phyloP scores from a whole-genome alignment of 352 stramenopile species.

The Phytopythium chamaehyphon region DNA sequence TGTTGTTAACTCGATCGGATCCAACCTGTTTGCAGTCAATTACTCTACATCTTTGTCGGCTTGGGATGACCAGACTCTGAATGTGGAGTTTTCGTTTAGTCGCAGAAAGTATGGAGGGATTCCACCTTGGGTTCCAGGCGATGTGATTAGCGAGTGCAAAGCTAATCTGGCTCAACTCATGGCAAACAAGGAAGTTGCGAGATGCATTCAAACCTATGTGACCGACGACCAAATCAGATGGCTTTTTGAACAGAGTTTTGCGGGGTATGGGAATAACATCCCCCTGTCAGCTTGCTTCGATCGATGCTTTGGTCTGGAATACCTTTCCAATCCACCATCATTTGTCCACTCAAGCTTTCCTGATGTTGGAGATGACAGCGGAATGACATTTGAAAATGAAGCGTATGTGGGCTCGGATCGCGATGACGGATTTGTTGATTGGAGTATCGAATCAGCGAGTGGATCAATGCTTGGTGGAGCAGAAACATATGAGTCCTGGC shows the following conservation, averaged over 20 bases:
- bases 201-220: conserved; percentile 18
- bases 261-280: background rate
- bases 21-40: conserved; percentile 31
- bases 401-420: background rate
- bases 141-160: conserved; percentile 16
- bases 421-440: background rate
- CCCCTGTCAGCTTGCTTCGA: background rate
- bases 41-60: conserved; percentile 21
- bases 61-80: conserved; percentile 11
- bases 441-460: background rate
- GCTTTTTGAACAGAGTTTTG: conserved; percentile 10
- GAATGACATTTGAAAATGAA: too few species aligned
- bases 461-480: background rate
- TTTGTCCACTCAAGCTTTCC: background rate
- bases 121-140: conserved; percentile 23
- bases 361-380: background rate
- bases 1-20: conserved; percentile 36
- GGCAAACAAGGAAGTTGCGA: conserved; percentile 12
- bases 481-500: background rate
- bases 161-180: conserved; percentile 9
- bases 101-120: conserved; percentile 26
- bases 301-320: background rate
- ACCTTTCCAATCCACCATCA: background rate
- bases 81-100: conserved; percentile 21
- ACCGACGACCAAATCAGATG: conserved; percentile 17